Base-by-base conservation (phyloP, 2,329 filamentous ascomycete species). In the Macrophomina tecta region DNA sequence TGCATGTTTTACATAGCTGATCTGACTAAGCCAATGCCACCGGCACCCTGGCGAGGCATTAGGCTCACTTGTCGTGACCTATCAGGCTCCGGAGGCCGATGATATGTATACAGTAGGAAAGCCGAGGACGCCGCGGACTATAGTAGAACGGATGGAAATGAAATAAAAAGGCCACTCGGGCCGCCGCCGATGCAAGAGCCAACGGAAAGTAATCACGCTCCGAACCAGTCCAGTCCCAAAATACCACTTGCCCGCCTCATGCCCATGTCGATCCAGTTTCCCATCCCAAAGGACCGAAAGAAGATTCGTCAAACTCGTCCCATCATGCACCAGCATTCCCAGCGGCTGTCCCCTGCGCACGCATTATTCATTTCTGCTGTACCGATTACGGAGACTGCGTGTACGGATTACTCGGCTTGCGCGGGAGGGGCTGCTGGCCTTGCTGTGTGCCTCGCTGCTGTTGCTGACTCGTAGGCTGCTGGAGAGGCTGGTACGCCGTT, bases 281-380 rank as follows among this genome's bases (percentile, higher is more conserved):
- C 23, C 51, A 53, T 55, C 62, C 34, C 9, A 38, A 36, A 34
- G 36, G 38, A 55, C 49, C 49, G 62, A 28, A 55, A 64, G 62
- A 40, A 64, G 49, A 64, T 64, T 64, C 62, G 62, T 64, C 49
- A 38, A 45, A 36, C 62, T 64, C 49, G 28, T 55, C 18, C 32
- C 40, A n/a, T 38, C 18, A 62, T 49, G 28, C 42, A 45, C 14
- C 30, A 16, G 6, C 40, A 61, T 7, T 16, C 30, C 56, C 28
- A 23, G 23, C 23, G 23, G 28, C 56, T 32, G 40, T n/a, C 45
- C 18, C 12, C n/a, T 45, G 14, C 58, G n/a, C 32, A 5, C 12
- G 34, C 45, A 9, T 36, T 23, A 49, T 36, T 38, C 32, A 14
- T 48, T 36, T 16, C 32, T 28, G 32, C 18, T 34, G 40, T 23